Conservation (phyloP, 805 yeast genomes). For the Nakazawaea wickerhamii region DNA sequence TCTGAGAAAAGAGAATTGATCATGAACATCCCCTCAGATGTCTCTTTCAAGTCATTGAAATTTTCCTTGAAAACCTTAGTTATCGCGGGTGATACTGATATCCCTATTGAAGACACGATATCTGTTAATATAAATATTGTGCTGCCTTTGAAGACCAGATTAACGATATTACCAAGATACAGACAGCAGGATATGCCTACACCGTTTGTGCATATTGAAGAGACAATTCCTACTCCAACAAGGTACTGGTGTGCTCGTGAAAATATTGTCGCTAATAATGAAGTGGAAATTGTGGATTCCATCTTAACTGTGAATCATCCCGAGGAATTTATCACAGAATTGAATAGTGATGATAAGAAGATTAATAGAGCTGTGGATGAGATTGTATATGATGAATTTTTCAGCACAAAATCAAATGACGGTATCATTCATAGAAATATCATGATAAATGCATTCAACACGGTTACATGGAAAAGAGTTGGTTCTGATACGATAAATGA, state of each 20-base stretch:
- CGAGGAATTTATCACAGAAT: conserved; percentile 29
- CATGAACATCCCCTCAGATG: conserved; percentile 1
- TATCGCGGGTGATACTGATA: conserved; percentile 23
- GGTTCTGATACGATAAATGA: conserved; percentile 20
- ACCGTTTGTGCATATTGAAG: conserved; percentile 16
- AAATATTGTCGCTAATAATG: conserved; percentile 25
- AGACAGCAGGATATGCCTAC: conserved; percentile 25
- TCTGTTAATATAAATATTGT: conserved; percentile 17
- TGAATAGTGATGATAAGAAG: conserved; percentile 12
- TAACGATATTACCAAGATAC: conserved; percentile 28
- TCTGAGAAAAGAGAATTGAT: background rate
- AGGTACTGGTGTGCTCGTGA: conserved; percentile 31
- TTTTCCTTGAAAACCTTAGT: conserved; percentile 14
- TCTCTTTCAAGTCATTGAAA: background rate
- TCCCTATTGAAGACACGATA: conserved; percentile 22
- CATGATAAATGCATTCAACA: conserved; percentile 22
- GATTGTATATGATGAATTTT: conserved; percentile 18
- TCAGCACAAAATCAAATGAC: conserved; percentile 32
- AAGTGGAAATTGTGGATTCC: conserved; percentile 30
- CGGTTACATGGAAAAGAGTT: conserved; percentile 31
- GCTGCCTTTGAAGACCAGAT: conserved; percentile 22
- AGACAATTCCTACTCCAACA: conserved; percentile 24
- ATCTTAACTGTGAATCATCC: conserved; percentile 26
- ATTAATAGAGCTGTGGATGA: background rate
- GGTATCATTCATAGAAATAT: conserved; percentile 36